Evolutionary conservation across 2,329 filamentous ascomycete species (phyloP), one percentile per base, ranked within the genome.

Genomic region (Myriangium duriaei): DNA sequence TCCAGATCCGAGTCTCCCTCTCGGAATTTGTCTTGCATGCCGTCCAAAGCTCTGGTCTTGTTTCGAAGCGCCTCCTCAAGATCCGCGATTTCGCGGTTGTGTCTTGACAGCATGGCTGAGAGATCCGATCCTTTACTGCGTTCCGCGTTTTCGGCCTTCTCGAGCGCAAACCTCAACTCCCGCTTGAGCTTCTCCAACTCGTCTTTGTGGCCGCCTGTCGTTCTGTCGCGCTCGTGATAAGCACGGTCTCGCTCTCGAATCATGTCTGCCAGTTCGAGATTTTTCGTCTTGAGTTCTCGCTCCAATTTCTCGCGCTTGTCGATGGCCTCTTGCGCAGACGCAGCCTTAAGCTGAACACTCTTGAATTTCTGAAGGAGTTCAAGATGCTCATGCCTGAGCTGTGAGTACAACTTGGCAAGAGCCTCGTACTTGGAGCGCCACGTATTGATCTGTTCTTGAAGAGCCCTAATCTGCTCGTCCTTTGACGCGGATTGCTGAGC

Each of bases 271-370:
- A 98, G 65, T 60, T 98, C 91, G n/a, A 98, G 68, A 56, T 98
- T 98, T 74, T 98, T 98, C 18, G 88, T 95, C 73, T 98, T 98
- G 58, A 98, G 81, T 63, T 98, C 91, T 21, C 88, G 81, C 64
- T 96, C 86, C 37, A 98, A 71, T 67, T 92, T 94, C 65, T 98
- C 91, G 6, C 88, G 79, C 50, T 75, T 79, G 41, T 96, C 91
- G 46, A 96, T 94, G 1, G 91, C 91, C 63, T 98, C 91, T 56
- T 96, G 88, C 0, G 91, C 91, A 4, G 87, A 96, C 11, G 88
- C 86, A 2, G 91, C 91, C 69, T 96, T 98, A 46, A 96, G 71
- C 59, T 96, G 92, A 26, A 95, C 83, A 5, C 79, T 71, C 71
- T 98, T 98, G 64, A 94, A 96, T 56, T 92, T 96, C 55, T 94